Conservation (phyloP, 495 filamentous ascomycete genomes). For the Hyphodiscus hymeniophilus region DNA sequence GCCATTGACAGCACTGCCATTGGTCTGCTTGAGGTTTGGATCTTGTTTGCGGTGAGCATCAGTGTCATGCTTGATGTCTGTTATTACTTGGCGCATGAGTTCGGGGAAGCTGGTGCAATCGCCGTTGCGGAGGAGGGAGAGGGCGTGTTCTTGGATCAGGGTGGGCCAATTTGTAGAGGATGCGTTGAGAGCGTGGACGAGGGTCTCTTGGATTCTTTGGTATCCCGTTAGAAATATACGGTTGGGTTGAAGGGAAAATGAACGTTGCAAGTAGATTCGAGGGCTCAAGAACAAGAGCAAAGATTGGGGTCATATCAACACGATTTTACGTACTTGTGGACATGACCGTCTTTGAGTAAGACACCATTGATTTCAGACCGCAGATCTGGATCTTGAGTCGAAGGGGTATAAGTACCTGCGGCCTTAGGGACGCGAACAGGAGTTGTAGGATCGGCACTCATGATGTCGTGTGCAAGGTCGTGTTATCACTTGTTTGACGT, state of each 20-base stretch:
- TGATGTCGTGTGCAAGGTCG: neutral
- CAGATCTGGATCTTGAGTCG: constrained; percentile 42
- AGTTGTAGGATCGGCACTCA: constrained; percentile 33
- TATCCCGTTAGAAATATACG: constrained; percentile 2
- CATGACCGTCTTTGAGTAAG: constrained; percentile 39
- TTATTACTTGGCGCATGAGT: constrained; percentile 42
- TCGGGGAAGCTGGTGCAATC: constrained; percentile 43
- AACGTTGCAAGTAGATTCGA: too few species aligned
- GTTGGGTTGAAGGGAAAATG: too few species aligned
- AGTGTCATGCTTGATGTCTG: constrained; percentile 44
- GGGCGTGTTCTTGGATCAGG: constrained; percentile 36
- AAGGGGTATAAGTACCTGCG: constrained; percentile 39
- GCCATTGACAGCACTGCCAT: neutral
- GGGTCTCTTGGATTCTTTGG: constrained; percentile 45
- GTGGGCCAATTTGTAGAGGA: constrained; percentile 46
- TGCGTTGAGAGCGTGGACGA: constrained; percentile 44
- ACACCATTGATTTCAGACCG: constrained; percentile 43
- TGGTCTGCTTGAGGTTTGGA: constrained; percentile 16
- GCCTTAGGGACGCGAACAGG: constrained; percentile 44
- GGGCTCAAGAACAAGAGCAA: too few species aligned
- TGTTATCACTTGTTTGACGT: neutral
- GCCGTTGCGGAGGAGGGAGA: constrained; percentile 43
- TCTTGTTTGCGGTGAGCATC: constrained; percentile 1
- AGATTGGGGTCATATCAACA: neutral
- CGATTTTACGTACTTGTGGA: constrained; percentile 32